Conservation (phyloP, 129 eudicot species). For the Artemisia tridentata region DNA sequence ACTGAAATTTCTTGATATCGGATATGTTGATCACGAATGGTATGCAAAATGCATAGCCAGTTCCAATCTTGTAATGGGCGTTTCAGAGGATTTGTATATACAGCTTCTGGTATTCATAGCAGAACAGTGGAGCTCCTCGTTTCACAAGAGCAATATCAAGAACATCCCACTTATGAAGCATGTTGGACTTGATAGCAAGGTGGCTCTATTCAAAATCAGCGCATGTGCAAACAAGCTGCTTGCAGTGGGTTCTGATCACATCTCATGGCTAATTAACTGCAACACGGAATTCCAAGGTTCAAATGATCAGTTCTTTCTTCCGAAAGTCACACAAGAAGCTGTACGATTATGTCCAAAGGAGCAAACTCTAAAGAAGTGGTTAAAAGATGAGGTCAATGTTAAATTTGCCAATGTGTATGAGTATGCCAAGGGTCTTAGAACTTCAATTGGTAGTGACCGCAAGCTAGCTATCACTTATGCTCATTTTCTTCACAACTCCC, state of each 20-base stretch:
- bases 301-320: too few species aligned
- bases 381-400: too few species aligned
- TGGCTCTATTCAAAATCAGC: constrained; percentile 16
- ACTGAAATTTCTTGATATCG: constrained; percentile 37
- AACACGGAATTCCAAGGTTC: too few species aligned
- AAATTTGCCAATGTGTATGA: too few species aligned
- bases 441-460: too few species aligned
- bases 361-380: too few species aligned
- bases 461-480: too few species aligned
- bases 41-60: constrained; percentile 50
- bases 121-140: constrained; percentile 34
- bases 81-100: constrained; percentile 38
- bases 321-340: too few species aligned
- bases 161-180: constrained; percentile 41
- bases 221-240: constrained; percentile 15
- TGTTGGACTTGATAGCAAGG: constrained; percentile 25
- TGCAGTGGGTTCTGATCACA: background rate
- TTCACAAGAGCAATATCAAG: constrained; percentile 26
- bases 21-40: constrained; percentile 43
- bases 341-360: too few species aligned
- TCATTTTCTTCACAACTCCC: too few species aligned
- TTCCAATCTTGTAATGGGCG: constrained; percentile 46
- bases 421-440: too few species aligned
- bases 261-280: too few species aligned
- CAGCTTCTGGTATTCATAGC: constrained; percentile 47